Evolutionary conservation across 2,329 filamentous ascomycete genomes (phyloP).

Genomic region (Aspergillus thermomutatus): DNA sequence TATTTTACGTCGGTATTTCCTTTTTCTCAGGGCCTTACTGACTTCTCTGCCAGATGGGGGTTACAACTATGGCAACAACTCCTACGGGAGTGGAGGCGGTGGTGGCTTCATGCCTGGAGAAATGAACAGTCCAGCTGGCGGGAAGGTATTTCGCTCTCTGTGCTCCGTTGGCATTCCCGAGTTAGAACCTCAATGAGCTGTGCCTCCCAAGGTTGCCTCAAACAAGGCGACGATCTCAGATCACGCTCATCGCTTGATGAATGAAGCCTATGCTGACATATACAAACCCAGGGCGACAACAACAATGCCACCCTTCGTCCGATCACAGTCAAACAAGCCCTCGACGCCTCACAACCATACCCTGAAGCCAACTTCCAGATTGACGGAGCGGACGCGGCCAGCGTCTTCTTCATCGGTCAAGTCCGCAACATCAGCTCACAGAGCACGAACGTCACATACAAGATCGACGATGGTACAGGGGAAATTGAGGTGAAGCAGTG

Average conservation of each 20-base stretch:
- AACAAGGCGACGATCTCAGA: not conserved
- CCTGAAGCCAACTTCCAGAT: slow-evolving; percentile 76
- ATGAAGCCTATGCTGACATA: slow-evolving; percentile 3
- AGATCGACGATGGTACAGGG: slow-evolving; percentile 91
- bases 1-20: not conserved
- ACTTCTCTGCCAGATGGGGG: slow-evolving; percentile 27
- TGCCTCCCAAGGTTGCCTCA: no score
- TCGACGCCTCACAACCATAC: slow-evolving; percentile 75
- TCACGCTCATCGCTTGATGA: not conserved
- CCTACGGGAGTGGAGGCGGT: slow-evolving; percentile 53
- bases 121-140: slow-evolving; percentile 46
- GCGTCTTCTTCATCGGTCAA: slow-evolving; percentile 86
- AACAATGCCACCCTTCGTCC: slow-evolving; percentile 82
- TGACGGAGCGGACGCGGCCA: slow-evolving; percentile 69
- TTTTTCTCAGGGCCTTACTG: not conserved
- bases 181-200: not conserved
- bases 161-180: not conserved
- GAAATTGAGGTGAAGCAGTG: slow-evolving; percentile 68
- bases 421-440: slow-evolving; percentile 83
- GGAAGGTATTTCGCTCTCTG: slow-evolving; percentile 31
- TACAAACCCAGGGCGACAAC: slow-evolving; percentile 47
- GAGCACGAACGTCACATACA: slow-evolving; percentile 87
- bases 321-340: slow-evolving; percentile 91
- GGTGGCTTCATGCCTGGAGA: slow-evolving; percentile 59
- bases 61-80: slow-evolving; percentile 51